Evolutionary conservation across 1,284 basidiomycete genomes (phyloP).

Genomic region (Sporisorium iseilematis-ciliati): DNA sequence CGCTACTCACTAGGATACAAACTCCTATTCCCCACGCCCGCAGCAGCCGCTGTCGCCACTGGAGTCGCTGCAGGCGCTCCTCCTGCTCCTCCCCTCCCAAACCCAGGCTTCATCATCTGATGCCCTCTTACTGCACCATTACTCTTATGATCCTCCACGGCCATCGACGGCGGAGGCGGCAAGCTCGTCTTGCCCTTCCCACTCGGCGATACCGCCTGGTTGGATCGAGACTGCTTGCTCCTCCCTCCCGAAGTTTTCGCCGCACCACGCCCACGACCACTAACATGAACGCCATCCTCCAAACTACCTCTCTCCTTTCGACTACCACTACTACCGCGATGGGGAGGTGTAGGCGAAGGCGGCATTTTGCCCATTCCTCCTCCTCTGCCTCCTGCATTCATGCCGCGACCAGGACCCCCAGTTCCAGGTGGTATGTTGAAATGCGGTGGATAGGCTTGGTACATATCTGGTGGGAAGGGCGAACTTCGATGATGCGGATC

Average conservation of each 20-base stretch:
- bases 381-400: conserved; percentile 3
- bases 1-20: conserved; percentile 32
- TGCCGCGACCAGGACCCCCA: conserved; percentile 17
- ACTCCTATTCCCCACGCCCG: conserved; percentile 26
- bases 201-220: conserved; percentile 17
- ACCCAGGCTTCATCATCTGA: conserved; percentile 3
- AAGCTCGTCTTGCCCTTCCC: conserved; percentile 23
- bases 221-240: conserved; percentile 33
- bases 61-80: conserved; percentile 32
- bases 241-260: conserved; percentile 21
- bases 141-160: conserved; percentile 18
- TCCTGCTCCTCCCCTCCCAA: background rate
- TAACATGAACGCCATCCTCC: conserved; percentile 24
- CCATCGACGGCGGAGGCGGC: conserved; percentile 40
- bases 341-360: conserved; percentile 40
- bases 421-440: conserved; percentile 30
- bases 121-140: background rate
- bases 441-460: conserved; percentile 39
- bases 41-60: conserved; percentile 25
- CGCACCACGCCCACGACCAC: conserved; percentile 26
- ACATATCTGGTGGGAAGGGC: conserved; percentile 49
- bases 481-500: conserved; percentile 46
- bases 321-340: conserved; percentile 27
- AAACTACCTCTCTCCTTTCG: conserved; percentile 28
- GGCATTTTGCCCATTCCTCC: conserved; percentile 19